A percentile compares a stretch with the other conserved stretches of the same genome.
phyloP scores from a whole-genome alignment of 1,284 basidiomycete species.

The Ustilago curta region DNA sequence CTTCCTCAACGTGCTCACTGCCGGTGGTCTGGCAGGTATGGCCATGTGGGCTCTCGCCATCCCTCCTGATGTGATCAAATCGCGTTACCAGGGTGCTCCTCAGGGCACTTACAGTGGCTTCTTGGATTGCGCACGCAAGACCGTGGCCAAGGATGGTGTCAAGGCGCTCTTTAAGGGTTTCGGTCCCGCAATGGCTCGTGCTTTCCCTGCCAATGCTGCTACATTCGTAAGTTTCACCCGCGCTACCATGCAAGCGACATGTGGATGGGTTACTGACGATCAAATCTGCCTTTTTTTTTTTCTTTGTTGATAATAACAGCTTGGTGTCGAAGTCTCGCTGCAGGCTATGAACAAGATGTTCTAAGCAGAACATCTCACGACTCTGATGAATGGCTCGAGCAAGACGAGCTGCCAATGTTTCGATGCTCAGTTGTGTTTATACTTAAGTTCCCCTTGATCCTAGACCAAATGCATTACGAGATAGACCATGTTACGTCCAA shows the following conservation, averaged over 20 bases:
- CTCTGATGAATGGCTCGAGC: too few species aligned
- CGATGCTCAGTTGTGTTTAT: not conserved
- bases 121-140: constrained; percentile 90
- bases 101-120: constrained; percentile 94
- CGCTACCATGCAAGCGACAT: too few species aligned
- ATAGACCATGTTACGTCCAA: not conserved
- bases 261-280: constrained; percentile 76
- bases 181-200: constrained; percentile 83
- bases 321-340: constrained; percentile 84
- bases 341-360: constrained; percentile 78
- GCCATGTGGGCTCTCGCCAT: constrained; percentile 77
- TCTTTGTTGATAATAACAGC: constrained; percentile 70
- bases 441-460: not conserved
- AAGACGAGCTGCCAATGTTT: too few species aligned
- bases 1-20: constrained; percentile 86
- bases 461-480: constrained; percentile 3
- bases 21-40: constrained; percentile 93
- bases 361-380: constrained; percentile 16
- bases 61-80: constrained; percentile 77
- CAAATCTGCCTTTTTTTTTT: too few species aligned
- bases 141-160: constrained; percentile 90
- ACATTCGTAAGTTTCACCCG: constrained; percentile 90
- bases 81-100: constrained; percentile 94
- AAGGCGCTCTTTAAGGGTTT: constrained; percentile 95
- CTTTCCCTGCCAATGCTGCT: constrained; percentile 90